phyloP scores from a whole-genome alignment of 192 early-diverging fungal species.

The Coemansia sp. region DNA sequence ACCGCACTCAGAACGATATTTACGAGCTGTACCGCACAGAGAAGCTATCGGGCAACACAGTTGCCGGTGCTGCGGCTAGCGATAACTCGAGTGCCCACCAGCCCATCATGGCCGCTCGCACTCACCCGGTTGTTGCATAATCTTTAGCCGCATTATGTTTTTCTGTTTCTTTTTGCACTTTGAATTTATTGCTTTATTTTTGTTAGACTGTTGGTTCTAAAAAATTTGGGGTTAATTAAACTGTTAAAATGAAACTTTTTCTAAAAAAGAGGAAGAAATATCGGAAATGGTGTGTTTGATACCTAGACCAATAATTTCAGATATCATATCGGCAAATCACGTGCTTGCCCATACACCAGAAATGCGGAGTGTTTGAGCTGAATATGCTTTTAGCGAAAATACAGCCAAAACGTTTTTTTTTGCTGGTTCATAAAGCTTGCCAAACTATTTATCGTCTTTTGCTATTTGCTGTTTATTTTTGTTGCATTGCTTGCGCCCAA shows the following conservation, averaged over 20 bases:
- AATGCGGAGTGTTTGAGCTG: neutral
- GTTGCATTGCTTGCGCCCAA: neutral
- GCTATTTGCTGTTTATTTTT: neutral
- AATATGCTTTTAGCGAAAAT: neutral
- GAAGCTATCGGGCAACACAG: slow-evolving; percentile 64
- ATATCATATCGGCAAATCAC: neutral
- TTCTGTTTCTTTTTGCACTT: neutral
- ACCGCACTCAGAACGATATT: slow-evolving; percentile 92
- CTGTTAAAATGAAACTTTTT: no score
- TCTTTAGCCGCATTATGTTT: neutral
- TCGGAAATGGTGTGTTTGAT: no score
- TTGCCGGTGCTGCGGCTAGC: slow-evolving; percentile 4
- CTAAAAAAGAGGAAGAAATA: no score
- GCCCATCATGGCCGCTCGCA: neutral
- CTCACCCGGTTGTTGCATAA: neutral
- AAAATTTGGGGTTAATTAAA: no score
- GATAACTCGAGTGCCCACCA: neutral
- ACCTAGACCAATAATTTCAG: no score
- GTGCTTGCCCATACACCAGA: neutral
- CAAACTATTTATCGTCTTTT: slow-evolving; percentile 1
- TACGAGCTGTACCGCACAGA: slow-evolving; percentile 95
- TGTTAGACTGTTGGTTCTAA: no score
- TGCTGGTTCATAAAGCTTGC: neutral
- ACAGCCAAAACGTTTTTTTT: neutral
- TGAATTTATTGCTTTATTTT: no score